phyloP scores from a whole-genome alignment of 2,329 filamentous ascomycete species.

The Trichoderma aggressivum region DNA sequence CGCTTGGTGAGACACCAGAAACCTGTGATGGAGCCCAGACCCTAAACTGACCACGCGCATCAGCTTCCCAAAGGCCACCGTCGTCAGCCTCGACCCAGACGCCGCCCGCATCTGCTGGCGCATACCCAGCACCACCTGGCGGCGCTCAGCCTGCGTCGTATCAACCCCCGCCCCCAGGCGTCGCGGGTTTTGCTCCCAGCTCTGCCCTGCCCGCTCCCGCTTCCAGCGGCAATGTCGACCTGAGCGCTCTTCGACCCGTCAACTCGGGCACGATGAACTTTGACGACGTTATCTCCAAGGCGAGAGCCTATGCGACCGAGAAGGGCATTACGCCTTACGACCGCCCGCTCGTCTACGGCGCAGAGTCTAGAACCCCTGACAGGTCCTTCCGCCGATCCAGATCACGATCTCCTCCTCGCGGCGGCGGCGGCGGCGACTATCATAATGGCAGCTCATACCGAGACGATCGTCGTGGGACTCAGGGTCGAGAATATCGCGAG shows the following conservation, averaged over 20 bases:
- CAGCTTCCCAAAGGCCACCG: conserved; percentile 45
- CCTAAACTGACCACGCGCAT: background rate
- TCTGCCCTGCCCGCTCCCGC: conserved; percentile 61
- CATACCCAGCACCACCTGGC: conserved; percentile 39
- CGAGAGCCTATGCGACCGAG: conserved; percentile 75
- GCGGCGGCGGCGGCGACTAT: conserved; percentile 42
- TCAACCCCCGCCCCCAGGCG: conserved; percentile 37
- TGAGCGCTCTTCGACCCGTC: conserved; percentile 75
- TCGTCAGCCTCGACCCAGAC: conserved; percentile 42
- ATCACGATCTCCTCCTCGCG: conserved; percentile 69
- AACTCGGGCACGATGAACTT: conserved; percentile 80
- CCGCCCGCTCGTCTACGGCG: conserved; percentile 47
- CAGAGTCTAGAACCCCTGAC: conserved; percentile 35
- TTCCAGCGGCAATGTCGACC: conserved; percentile 71
- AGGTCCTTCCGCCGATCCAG: conserved; percentile 62
- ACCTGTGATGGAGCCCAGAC: background rate
- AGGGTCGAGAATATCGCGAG: conserved; percentile 50
- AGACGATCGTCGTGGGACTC: conserved; percentile 72
- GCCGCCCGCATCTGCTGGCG: conserved; percentile 37
- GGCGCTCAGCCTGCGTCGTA: conserved; percentile 35
- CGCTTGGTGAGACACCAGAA: conserved; percentile 40
- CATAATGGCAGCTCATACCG: conserved; percentile 74
- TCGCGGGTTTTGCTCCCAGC: conserved; percentile 37
- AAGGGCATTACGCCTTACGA: conserved; percentile 68
- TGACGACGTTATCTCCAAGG: conserved; percentile 79